Conservation (phyloP, 2,329 filamentous ascomycete species). For the Trichoderma koningii region DNA sequence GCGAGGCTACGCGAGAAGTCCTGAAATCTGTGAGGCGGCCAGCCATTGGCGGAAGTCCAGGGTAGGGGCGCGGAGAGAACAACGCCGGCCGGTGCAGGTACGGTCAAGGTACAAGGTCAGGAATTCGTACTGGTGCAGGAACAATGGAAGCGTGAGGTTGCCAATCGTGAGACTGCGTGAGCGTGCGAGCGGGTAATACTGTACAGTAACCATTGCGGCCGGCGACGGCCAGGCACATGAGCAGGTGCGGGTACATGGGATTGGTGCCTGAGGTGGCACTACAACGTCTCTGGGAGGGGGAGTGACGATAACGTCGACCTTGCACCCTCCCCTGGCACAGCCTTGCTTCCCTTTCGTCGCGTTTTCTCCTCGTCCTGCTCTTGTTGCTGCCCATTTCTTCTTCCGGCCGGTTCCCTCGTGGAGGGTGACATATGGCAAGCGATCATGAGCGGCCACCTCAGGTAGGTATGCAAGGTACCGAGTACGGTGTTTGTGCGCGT, state of each 20-base stretch:
- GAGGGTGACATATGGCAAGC: conserved; percentile 7
- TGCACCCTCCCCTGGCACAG: conserved; percentile 18
- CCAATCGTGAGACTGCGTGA: too few relatives aligned
- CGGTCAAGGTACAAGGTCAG: background rate
- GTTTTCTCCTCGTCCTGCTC: background rate
- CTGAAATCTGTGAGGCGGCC: conserved; percentile 21
- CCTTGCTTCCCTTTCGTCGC: conserved; percentile 20
- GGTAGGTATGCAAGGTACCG: background rate
- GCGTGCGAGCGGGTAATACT: too few relatives aligned
- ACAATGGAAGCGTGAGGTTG: background rate
- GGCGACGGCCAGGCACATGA: background rate
- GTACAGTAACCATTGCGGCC: background rate
- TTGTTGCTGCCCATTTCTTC: conserved; percentile 1
- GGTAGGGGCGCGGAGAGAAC: conserved; percentile 19
- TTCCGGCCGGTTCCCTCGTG: conserved; percentile 4
- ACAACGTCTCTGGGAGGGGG: background rate
- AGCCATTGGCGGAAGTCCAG: conserved; percentile 14
- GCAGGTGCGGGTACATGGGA: background rate
- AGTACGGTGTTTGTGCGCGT: background rate
- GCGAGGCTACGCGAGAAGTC: conserved; percentile 28
- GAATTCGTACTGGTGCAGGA: background rate
- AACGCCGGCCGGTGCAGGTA: conserved; percentile 12
- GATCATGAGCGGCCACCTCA: background rate
- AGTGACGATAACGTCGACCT: conserved; percentile 12
- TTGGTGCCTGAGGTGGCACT: conserved; percentile 10